Percentiles rank a stretch among this genome's conserved stretches.
Evolutionary conservation across 768 basidiomycete genomes (phyloP).

Genomic region (Hypsizygus marmoreus): DNA sequence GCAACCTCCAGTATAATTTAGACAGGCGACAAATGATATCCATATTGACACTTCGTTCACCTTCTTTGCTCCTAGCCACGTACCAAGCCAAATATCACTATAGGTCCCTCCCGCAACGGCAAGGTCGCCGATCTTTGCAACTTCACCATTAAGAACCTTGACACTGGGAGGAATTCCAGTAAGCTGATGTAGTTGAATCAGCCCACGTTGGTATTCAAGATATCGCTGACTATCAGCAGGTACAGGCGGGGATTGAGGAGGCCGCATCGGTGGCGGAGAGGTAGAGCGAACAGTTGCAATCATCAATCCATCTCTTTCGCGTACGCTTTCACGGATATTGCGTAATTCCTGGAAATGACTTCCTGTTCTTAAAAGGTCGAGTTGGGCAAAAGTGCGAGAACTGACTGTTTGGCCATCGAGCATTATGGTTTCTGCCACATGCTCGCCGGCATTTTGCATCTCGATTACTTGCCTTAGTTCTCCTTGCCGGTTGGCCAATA

Average conservation of each 20-base stretch:
- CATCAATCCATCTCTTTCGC: conserved; percentile 5
- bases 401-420: conserved; percentile 50
- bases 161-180: conserved; percentile 57
- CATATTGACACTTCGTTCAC: conserved; percentile 24
- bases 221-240: conserved; percentile 38
- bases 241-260: too few species aligned
- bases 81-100: conserved; percentile 56
- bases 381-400: conserved; percentile 1
- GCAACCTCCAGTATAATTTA: conserved; percentile 47
- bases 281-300: conserved; percentile 14
- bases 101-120: conserved; percentile 53
- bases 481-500: conserved; percentile 34
- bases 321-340: conserved; percentile 21
- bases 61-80: conserved; percentile 57
- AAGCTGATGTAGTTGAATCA: conserved; percentile 47
- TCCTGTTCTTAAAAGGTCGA: conserved; percentile 1
- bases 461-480: conserved; percentile 40
- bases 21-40: not conserved
- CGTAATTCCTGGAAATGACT: conserved; percentile 28
- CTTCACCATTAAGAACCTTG: conserved; percentile 55
- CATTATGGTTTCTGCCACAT: conserved; percentile 51
- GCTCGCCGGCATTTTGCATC: conserved; percentile 41
- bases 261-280: conserved; percentile 22
- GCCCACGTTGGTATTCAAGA: conserved; percentile 45
- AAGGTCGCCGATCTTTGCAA: conserved; percentile 38